A percentile compares a stretch with the other conserved stretches of the same genome.
Evolutionary conservation across 371 early-diverging fungal genomes (phyloP).

Genomic region (Syncephalastrum sp.): DNA sequence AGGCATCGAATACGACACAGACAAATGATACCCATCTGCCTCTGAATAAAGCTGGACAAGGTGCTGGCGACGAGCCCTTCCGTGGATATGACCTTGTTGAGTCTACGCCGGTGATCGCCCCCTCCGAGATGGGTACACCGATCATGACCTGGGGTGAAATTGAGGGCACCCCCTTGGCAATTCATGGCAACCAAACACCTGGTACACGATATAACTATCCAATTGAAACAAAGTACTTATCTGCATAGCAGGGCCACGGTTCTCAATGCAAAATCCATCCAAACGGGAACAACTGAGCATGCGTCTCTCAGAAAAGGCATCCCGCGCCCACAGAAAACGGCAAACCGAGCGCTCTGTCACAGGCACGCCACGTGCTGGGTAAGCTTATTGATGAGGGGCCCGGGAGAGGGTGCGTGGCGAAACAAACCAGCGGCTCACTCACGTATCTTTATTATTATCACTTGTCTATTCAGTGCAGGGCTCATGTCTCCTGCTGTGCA

Average conservation of each 20-base stretch:
- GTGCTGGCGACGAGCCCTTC: constrained; percentile 26
- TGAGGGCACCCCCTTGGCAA: constrained; percentile 65
- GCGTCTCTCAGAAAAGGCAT: constrained; percentile 63
- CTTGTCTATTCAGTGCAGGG: constrained; percentile 24
- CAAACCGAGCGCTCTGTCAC: constrained; percentile 16
- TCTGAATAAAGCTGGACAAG: not conserved
- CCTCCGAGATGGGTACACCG: constrained; percentile 47
- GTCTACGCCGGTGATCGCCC: constrained; percentile 65
- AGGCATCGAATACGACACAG: too few species aligned
- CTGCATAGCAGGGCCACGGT: constrained; percentile 40
- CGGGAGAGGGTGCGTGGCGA: not conserved
- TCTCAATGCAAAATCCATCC: constrained; percentile 64
- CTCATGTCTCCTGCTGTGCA: constrained; percentile 48
- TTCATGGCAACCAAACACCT: constrained; percentile 48
- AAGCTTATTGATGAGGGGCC: constrained; percentile 6
- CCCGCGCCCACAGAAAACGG: constrained; percentile 51
- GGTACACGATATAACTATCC: constrained; percentile 13
- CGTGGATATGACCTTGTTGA: constrained; percentile 66
- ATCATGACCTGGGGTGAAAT: constrained; percentile 86
- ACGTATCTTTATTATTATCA: not conserved
- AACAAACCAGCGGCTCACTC: not conserved
- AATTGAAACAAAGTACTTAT: not conserved
- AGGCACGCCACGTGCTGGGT: constrained; percentile 40
- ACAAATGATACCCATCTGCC: too few species aligned
- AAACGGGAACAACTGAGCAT: constrained; percentile 66